Evolutionary conservation across 1,284 basidiomycete genomes (phyloP).

Genomic region (Filobasidium uniguttulatum): DNA sequence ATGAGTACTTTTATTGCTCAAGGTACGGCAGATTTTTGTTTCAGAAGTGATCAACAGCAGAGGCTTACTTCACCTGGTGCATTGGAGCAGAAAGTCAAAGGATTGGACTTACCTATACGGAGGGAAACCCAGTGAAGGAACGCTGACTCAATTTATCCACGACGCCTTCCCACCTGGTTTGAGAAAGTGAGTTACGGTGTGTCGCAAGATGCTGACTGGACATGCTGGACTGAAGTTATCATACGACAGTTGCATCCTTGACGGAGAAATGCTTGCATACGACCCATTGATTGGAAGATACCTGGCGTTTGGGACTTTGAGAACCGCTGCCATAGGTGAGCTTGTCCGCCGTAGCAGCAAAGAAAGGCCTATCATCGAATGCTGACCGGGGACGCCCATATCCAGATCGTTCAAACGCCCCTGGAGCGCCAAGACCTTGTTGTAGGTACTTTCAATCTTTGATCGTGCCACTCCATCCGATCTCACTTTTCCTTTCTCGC

Average conservation of each 20-base stretch:
- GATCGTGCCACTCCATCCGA: background rate
- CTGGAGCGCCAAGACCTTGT: conserved; percentile 65
- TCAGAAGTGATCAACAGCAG: conserved; percentile 7
- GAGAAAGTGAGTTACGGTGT: conserved; percentile 49
- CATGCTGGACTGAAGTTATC: background rate
- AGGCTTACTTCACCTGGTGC: conserved; percentile 3
- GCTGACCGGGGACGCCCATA: background rate
- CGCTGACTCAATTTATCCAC: conserved; percentile 70
- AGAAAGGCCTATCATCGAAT: background rate
- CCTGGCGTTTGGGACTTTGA: conserved; percentile 78
- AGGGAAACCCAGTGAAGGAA: conserved; percentile 59
- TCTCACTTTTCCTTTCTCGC: background rate
- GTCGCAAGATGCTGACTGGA: background rate
- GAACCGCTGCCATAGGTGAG: conserved; percentile 69
- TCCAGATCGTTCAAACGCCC: conserved; percentile 54
- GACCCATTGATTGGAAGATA: conserved; percentile 74
- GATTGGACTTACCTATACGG: conserved; percentile 57
- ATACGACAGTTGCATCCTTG: conserved; percentile 62
- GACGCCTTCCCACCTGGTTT: conserved; percentile 58
- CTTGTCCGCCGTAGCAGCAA: background rate
- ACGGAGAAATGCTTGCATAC: conserved; percentile 96
- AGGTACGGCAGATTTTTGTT: conserved; percentile 41
- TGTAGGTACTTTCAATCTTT: conserved; percentile 45
- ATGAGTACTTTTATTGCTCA: conserved; percentile 81
- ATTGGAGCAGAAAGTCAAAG: background rate